Conservation (phyloP, 2,329 filamentous ascomycete genomes). For the Hirsutella rhossiliensis region DNA sequence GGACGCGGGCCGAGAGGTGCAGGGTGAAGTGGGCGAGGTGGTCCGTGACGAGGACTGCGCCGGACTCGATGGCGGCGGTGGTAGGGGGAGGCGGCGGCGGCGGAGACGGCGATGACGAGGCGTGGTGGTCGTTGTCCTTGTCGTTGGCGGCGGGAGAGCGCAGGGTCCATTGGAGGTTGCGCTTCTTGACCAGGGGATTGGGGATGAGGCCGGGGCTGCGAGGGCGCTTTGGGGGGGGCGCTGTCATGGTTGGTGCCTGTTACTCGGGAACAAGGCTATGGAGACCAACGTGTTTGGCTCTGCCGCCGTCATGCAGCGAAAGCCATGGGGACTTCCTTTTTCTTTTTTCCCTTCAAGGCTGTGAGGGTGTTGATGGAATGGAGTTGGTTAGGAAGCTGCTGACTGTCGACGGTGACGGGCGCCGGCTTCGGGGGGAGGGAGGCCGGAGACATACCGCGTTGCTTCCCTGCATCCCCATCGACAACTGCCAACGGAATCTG, state of each 20-base stretch:
- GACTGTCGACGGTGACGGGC: too few species aligned
- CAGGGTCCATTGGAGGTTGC: conserved; percentile 31
- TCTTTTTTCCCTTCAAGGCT: too few species aligned
- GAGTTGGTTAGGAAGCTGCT: too few species aligned
- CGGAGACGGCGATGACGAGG: background rate
- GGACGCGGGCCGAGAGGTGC: conserved; percentile 16
- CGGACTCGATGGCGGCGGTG: conserved; percentile 28
- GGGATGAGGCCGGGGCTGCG: conserved; percentile 22
- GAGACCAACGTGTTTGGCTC: too few species aligned
- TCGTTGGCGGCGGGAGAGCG: conserved; percentile 6
- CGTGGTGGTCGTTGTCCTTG: background rate
- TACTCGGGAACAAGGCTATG: too few species aligned
- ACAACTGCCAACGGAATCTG: too few species aligned
- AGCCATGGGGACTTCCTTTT: too few species aligned
- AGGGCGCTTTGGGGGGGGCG: conserved; percentile 14
- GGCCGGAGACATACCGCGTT: too few species aligned
- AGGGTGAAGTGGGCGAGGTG: conserved; percentile 26
- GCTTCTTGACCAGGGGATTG: conserved; percentile 35
- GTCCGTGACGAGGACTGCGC: conserved; percentile 21
- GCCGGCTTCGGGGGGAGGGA: too few species aligned
- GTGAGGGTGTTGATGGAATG: too few species aligned
- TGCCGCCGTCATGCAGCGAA: too few species aligned
- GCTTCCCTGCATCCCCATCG: too few species aligned
- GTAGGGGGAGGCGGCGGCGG: conserved; percentile 9
- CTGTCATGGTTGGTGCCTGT: conserved; percentile 1